Conservation (phyloP, 2,329 filamentous ascomycete genomes). For the Macrophomina pseudophaseolina region DNA sequence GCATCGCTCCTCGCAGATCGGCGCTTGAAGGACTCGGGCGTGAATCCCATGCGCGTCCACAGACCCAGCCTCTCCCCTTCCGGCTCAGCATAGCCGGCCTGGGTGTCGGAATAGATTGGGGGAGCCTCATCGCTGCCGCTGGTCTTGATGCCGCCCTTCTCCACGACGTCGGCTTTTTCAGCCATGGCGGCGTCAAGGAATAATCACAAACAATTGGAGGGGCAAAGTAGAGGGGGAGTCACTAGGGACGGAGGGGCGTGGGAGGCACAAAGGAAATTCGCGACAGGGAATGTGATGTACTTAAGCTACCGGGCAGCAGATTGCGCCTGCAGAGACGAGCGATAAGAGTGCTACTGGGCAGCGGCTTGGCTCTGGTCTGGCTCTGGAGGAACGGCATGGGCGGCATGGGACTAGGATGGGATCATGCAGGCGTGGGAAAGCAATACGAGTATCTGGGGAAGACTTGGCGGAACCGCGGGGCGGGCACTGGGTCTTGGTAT, state of each 20-base stretch:
- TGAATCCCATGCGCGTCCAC: slow-evolving; percentile 48
- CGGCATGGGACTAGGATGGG: not conserved
- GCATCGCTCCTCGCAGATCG: slow-evolving; percentile 31
- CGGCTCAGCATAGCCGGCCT: not conserved
- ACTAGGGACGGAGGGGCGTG: not conserved
- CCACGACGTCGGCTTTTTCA: slow-evolving; percentile 18
- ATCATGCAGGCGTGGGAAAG: not conserved
- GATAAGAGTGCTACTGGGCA: not conserved
- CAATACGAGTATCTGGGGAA: slow-evolving; percentile 20
- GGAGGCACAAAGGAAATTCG: not conserved
- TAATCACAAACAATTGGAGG: not conserved
- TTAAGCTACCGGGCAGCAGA: not conserved
- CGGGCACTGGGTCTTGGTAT: slow-evolving; percentile 7
- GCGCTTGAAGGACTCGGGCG: slow-evolving; percentile 46
- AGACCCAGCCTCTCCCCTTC: slow-evolving; percentile 32
- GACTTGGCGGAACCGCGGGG: slow-evolving; percentile 10
- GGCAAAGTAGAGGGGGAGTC: not conserved
- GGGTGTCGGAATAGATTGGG: not conserved
- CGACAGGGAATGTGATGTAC: slow-evolving; percentile 1
- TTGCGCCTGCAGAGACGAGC: not conserved
- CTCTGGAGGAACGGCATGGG: not conserved
- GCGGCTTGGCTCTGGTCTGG: not conserved
- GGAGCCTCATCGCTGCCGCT: slow-evolving; percentile 19
- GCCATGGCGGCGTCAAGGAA: slow-evolving; percentile 2
- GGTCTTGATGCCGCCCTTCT: slow-evolving; percentile 20